Base-by-base conservation (phyloP, 139 green algal genomes). In the Chlamydomonas applanata region DNA sequence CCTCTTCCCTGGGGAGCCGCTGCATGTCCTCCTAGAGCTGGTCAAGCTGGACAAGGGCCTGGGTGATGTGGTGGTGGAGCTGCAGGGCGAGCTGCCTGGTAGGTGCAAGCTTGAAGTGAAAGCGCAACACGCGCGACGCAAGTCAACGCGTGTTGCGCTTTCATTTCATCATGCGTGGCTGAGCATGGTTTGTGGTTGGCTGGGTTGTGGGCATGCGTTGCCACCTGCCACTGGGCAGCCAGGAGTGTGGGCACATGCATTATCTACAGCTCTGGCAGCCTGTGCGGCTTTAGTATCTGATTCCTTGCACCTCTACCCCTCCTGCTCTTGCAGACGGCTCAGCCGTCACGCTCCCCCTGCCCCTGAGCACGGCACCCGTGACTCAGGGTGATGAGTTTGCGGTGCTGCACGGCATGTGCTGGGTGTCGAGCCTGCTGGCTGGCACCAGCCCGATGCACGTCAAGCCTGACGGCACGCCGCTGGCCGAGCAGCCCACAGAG, bases 341-440 rank as follows among this genome's bases (percentile, higher is more conserved):
- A 19, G 24, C n/a, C 69, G 11, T 63, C 27, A 44, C 27, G 20
- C 17, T 69, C 4, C 17, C 25, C 34, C 69, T 62, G 65, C 35
- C 70, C 9, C 49, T 82, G 35, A 27, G 61, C 16, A 20, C 36
- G 5, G 73, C 34, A 0, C 29, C 45, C 2, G 36, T 32, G 32
- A 14, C 52, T 7, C 29, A 72, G 24, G 72, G 77, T 45, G 57
- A 79, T 13, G 66, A 65, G 27, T 73, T 83, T 63, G 46, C n/a
- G 1, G 77, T 83, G 33, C 71, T 83, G 45, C 77, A 83, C 30
- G 77, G 71, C 45, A 83, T 83, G 77, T n/a, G 61, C 45, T 79
- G 40, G 40, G 70, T 83, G 33, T 29, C 40, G 24, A 29, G 65
- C 19, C 77, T 83, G 32, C 7, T 79, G 71, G 22, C 54, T 61